A percentile compares a stretch with the other conserved stretches of the same genome.
Evolutionary conservation across 805 yeast genomes (phyloP).

Genomic region (Wickerhamiella azymoides): DNA sequence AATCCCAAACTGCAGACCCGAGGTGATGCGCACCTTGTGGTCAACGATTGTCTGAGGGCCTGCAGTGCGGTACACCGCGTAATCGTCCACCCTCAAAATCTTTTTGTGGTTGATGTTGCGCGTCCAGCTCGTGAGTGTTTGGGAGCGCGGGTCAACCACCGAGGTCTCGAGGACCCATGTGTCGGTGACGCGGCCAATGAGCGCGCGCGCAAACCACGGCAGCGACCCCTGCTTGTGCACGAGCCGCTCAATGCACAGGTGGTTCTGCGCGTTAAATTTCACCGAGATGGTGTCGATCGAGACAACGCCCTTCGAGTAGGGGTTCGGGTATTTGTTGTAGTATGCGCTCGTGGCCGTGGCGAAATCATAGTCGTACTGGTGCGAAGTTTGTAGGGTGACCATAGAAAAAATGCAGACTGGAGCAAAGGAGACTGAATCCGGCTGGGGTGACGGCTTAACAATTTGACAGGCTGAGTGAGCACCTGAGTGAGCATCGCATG

Average conservation of each 20-base stretch:
- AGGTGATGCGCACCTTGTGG: conserved; percentile 45
- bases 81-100: conserved; percentile 68
- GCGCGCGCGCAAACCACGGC: conserved; percentile 66
- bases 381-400: conserved; percentile 52
- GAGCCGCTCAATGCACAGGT: conserved; percentile 56
- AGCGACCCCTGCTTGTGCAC: conserved; percentile 67
- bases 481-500: background rate
- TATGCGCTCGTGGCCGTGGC: conserved; percentile 63
- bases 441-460: no score
- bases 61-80: conserved; percentile 36
- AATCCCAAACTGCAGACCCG: conserved; percentile 51
- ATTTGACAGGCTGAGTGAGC: background rate
- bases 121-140: conserved; percentile 52
- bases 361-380: conserved; percentile 46
- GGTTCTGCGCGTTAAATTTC: conserved; percentile 45
- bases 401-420: no score
- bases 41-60: conserved; percentile 32
- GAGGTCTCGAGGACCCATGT: conserved; percentile 75
- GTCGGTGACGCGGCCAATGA: conserved; percentile 54
- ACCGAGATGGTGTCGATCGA: conserved; percentile 66
- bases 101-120: conserved; percentile 74
- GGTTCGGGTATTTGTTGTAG: conserved; percentile 59
- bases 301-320: conserved; percentile 72
- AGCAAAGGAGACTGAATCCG: no score
- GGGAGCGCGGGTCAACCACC: conserved; percentile 46